Percentiles rank a stretch among this genome's conserved stretches.
These are phyloP conservation scores for Candida neerlandica DNA, from an alignment of 1,139 yeast genomes.

Conservation along the genomic window DNA sequence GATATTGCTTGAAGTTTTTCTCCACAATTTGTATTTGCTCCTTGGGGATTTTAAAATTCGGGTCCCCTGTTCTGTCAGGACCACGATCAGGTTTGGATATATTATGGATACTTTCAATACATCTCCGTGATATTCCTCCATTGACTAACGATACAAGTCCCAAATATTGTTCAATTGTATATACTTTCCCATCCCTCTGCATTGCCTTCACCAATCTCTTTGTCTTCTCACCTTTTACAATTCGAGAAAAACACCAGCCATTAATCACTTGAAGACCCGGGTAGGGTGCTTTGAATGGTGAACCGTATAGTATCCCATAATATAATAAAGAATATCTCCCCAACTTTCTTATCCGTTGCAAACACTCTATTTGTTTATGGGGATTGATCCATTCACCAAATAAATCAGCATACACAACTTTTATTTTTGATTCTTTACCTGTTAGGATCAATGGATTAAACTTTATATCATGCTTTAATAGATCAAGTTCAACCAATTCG, in stretches of 20 bases:
- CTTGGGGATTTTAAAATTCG: background rate
- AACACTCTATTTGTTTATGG: background rate
- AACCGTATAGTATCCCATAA: slow-evolving; percentile 1
- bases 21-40: background rate
- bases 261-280: background rate
- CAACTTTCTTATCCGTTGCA: slow-evolving; percentile 3
- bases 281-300: background rate
- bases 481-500: slow-evolving; percentile 13
- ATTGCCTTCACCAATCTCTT: background rate
- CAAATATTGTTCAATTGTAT: slow-evolving; percentile 10
- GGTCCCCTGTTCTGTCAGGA: background rate
- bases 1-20: background rate
- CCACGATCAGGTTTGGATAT: background rate
- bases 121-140: slow-evolving; percentile 7
- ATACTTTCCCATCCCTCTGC: background rate
- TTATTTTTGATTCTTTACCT: slow-evolving; percentile 3
- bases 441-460: slow-evolving; percentile 14
- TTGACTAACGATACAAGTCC: slow-evolving; percentile 9
- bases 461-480: slow-evolving; percentile 1
- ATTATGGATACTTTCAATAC: slow-evolving; percentile 3
- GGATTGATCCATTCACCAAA: background rate
- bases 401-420: background rate
- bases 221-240: background rate
- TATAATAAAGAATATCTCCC: too few species aligned
- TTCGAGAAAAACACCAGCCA: slow-evolving; percentile 6